These are phyloP conservation scores for Saccharomycopsis olivae DNA, from an alignment of 805 yeast genomes.

Conservation along the genomic window DNA sequence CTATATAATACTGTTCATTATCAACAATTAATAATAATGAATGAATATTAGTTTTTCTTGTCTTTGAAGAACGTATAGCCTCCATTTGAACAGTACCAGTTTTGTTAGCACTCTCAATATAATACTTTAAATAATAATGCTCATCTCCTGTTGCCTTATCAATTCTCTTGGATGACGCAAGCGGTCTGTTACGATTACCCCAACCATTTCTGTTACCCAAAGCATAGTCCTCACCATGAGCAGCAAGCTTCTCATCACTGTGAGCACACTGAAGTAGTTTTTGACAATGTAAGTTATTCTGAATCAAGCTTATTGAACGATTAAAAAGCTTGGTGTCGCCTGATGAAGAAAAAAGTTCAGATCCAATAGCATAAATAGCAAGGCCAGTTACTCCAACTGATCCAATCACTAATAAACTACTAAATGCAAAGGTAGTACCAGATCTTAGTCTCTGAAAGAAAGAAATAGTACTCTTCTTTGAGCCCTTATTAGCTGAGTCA, in stretches of 20 bases:
- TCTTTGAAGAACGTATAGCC: constrained; percentile 42
- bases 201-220: constrained; percentile 36
- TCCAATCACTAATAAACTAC: constrained; percentile 43
- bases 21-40: constrained; percentile 14
- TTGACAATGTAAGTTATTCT: constrained; percentile 53
- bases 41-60: constrained; percentile 4
- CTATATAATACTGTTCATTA: constrained; percentile 12
- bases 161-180: constrained; percentile 51
- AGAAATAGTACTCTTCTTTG: too few relatives aligned
- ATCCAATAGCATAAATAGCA: constrained; percentile 63
- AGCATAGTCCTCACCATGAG: constrained; percentile 58
- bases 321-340: constrained; percentile 89
- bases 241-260: constrained; percentile 50
- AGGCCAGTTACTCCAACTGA: constrained; percentile 59
- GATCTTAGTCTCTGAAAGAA: constrained; percentile 4
- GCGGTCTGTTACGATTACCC: constrained; percentile 86
- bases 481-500: neutral
- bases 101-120: constrained; percentile 59
- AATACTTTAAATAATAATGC: constrained; percentile 75
- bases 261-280: constrained; percentile 41
- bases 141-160: constrained; percentile 66
- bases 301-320: constrained; percentile 69
- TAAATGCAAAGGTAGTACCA: constrained; percentile 9
- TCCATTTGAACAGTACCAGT: constrained; percentile 72
- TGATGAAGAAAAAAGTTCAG: constrained; percentile 77